Base-by-base conservation (phyloP, 148 eudicot genomes). In the Camellia granthamiana region DNA sequence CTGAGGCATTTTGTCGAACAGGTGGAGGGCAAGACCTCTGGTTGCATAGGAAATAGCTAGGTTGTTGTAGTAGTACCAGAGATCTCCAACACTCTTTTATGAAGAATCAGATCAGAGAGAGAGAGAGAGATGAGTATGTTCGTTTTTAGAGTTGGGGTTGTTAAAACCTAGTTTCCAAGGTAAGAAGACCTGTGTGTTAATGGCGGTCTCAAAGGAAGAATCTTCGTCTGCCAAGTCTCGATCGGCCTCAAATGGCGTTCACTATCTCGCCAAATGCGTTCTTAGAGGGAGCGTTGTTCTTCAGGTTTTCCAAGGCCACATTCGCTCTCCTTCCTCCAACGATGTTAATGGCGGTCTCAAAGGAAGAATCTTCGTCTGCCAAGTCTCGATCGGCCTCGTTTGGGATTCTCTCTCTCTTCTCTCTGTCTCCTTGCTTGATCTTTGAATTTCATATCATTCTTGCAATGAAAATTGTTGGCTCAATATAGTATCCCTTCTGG, bases 181-280 rank as follows among this genome's bases (percentile, higher is more conserved):
- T 10, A 16, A 15, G 15, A 30, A 11, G 18, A 4, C 46, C 21
- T 21, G 11, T 51, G 72, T 7, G 6, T 10, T 30, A 69, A 87
- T 94, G 98, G 98, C 94, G 83, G 98, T 92, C 61, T 82, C 93
- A 6, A 93, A 94, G 81, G 96, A 92, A 72, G 93, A 94, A 84
- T 89, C 96, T 46, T 88, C 95, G 41, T 78, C 95, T 18, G 81
- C 87, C 38, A 84, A 78, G 63, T 86, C 89, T 9, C 86, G 91
- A 78, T 85, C 87, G 42, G 47, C 75, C 13, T 80, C 90, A 21
- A 76, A 84, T 67, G 92, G 89, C 55, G 89, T 85, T 54, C 87
- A 82, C 81, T 95, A 92, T 76, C 89, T 95, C 58, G 97, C 97
- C 56, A 95, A 95, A 79, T 89, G 93, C 47, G 89, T 91, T 59